Conservation (phyloP, 108 stramenopile genomes). For the Pseudonitzschia pungens region DNA sequence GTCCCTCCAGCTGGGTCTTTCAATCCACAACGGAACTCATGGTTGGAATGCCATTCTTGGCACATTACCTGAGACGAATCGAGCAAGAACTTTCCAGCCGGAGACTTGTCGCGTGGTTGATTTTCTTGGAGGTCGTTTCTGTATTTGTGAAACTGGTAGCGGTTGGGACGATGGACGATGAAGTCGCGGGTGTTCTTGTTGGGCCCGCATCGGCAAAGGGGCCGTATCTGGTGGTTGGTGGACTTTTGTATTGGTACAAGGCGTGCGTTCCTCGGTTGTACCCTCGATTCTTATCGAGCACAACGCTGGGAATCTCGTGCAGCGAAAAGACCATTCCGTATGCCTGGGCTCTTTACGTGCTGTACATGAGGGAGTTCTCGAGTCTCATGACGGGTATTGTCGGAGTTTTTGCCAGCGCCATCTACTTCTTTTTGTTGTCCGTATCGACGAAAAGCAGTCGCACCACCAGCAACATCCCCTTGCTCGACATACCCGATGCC, state of each 20-base stretch:
- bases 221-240: slow-evolving; percentile 49
- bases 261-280: slow-evolving; percentile 63
- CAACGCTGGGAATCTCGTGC: slow-evolving; percentile 56
- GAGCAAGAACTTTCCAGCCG: slow-evolving; percentile 79
- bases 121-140: slow-evolving; percentile 35
- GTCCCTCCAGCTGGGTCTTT: slow-evolving; percentile 33
- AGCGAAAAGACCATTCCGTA: slow-evolving; percentile 69
- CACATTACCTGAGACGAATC: slow-evolving; percentile 46
- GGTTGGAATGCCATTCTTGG: slow-evolving; percentile 51
- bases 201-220: slow-evolving; percentile 19
- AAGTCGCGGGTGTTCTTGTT: slow-evolving; percentile 45
- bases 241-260: slow-evolving; percentile 54
- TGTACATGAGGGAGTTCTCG: slow-evolving; percentile 11
- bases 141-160: slow-evolving; percentile 35
- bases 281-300: slow-evolving; percentile 60
- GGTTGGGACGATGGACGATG: slow-evolving; percentile 2
- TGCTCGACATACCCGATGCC: slow-evolving; percentile 16
- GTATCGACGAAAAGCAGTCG: not conserved
- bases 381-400: slow-evolving; percentile 8
- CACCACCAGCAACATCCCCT: slow-evolving; percentile 3
- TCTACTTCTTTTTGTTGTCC: slow-evolving; percentile 11
- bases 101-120: slow-evolving; percentile 51
- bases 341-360: slow-evolving; percentile 41
- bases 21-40: slow-evolving; percentile 56
- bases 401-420: slow-evolving; percentile 6